phyloP scores from a whole-genome alignment of 768 basidiomycete genomes.

The Suillus ampliporus region DNA sequence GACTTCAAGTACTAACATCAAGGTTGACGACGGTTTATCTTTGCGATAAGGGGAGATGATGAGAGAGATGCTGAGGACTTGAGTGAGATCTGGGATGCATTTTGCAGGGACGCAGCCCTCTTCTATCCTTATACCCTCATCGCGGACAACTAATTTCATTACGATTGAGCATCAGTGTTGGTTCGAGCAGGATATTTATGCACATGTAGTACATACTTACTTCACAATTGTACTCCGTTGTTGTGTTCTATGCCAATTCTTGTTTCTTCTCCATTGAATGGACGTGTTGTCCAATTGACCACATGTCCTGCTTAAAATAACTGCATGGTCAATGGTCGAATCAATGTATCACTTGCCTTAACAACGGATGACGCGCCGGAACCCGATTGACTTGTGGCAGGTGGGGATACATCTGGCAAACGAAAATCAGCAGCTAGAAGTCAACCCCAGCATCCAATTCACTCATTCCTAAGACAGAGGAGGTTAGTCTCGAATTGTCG shows the following conservation, averaged over 20 bases:
- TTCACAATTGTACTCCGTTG: no score
- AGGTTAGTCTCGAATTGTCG: constrained; percentile 1
- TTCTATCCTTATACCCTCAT: not conserved
- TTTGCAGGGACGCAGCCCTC: not conserved
- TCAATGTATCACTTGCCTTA: not conserved
- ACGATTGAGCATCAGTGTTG: no score
- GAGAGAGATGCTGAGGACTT: not conserved
- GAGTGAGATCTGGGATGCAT: not conserved
- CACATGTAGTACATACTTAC: no score
- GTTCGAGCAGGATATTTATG: no score
- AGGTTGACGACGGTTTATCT: not conserved
- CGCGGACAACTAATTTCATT: not conserved
- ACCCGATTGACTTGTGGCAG: not conserved
- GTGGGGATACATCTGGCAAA: constrained; percentile 22
- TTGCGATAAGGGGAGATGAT: not conserved
- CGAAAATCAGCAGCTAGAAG: constrained; percentile 6
- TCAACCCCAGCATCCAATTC: constrained; percentile 7
- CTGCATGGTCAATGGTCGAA: not conserved
- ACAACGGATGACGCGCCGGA: constrained; percentile 1
- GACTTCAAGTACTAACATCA: not conserved
- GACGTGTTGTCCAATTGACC: constrained; percentile 14
- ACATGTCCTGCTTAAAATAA: constrained; percentile 24
- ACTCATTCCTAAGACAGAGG: constrained; percentile 30
- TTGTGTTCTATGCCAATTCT: no score
- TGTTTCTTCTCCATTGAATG: no score